Conservation (phyloP, 2,329 filamentous ascomycete genomes). For the Sporothrix luriei region DNA sequence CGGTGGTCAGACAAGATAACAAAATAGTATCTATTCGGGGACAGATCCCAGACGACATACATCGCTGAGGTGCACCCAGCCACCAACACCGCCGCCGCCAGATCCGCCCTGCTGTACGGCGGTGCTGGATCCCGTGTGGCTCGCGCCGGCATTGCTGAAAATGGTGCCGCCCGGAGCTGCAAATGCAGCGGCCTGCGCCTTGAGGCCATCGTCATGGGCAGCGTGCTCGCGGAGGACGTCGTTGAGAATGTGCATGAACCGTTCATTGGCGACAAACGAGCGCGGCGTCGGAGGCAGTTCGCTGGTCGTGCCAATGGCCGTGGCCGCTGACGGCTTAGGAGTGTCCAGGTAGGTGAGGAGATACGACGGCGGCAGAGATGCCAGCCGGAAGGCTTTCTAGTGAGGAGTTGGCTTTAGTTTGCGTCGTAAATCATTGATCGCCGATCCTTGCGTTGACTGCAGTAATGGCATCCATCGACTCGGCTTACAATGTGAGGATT, state of each 20-base stretch:
- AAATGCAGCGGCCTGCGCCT: conserved; percentile 59
- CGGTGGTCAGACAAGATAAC: neutral
- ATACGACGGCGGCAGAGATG: conserved; percentile 50
- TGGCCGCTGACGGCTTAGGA: conserved; percentile 54
- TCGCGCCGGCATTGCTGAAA: conserved; percentile 54
- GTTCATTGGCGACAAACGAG: conserved; percentile 61
- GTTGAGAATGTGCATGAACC: conserved; percentile 52
- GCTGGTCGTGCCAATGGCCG: conserved; percentile 63
- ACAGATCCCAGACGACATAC: conserved; percentile 32
- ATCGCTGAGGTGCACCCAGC: conserved; percentile 68
- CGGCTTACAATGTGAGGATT: conserved; percentile 57
- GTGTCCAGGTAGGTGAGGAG: conserved; percentile 63
- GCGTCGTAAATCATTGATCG: neutral
- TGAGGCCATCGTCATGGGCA: conserved; percentile 39
- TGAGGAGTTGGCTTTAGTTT: neutral
- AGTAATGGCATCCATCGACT: neutral
- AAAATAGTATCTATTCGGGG: neutral
- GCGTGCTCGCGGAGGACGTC: conserved; percentile 43
- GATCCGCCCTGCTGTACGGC: conserved; percentile 58
- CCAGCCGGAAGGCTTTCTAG: conserved; percentile 62
- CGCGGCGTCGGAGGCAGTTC: conserved; percentile 62
- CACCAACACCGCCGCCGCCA: conserved; percentile 61
- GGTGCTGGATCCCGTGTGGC: conserved; percentile 60
- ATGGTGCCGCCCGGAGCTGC: conserved; percentile 60
- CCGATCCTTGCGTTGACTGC: neutral